Base-by-base conservation (phyloP, 352 stramenopile species). In the Phytopythium helicoides region DNA sequence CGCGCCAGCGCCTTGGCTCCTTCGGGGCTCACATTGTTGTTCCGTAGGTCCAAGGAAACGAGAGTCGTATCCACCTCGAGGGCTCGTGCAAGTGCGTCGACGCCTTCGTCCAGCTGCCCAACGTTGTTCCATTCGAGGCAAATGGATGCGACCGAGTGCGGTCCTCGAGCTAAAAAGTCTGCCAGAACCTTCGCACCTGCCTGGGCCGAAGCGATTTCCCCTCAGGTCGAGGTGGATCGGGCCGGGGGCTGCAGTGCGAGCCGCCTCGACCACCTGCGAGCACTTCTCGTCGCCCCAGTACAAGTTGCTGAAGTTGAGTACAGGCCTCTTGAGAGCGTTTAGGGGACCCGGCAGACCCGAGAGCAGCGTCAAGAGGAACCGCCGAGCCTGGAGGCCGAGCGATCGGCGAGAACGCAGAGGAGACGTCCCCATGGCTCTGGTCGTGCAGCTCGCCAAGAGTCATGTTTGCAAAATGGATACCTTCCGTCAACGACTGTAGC, bases 51-150 rank as follows among this genome's bases (percentile, higher is more conserved):
- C 14, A 95, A 66, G 18, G 71, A 58, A 4, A 87, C 39, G 15
- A 95, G 61, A 9, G 67, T 71, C 25, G 72, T 73, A 51, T 95
- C 84, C 10, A 84, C 60, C 54, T 86, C 74, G 3, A 93, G 57
- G 8, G 82, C 81, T 5, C 46, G 46, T 8, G 81, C 76, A 10
- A 94, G 60, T 31, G 81, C 81, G 38, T 79, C 71, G 12, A 94
- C 57, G 1, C 81, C 82, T 26, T 89, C 71, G 50, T 91, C 76
- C 37, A 92, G 53, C 25, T 92, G 44, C n/a, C 82, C 85, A 7
- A 91, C 60, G 52, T 89, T 92, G 56, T 94, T 94, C 82, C 82
- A 93, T 61, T 94, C 81, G 45, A 94, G 59, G 39, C 68, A 77
- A 23, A 94, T 67, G n/a, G 67, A 65, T 19, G 80, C 68, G 16